Percentiles rank a stretch among this genome's conserved stretches.
Evolutionary conservation across 1,284 basidiomycete genomes (phyloP).

Genomic region (Inonotus hispidus): DNA sequence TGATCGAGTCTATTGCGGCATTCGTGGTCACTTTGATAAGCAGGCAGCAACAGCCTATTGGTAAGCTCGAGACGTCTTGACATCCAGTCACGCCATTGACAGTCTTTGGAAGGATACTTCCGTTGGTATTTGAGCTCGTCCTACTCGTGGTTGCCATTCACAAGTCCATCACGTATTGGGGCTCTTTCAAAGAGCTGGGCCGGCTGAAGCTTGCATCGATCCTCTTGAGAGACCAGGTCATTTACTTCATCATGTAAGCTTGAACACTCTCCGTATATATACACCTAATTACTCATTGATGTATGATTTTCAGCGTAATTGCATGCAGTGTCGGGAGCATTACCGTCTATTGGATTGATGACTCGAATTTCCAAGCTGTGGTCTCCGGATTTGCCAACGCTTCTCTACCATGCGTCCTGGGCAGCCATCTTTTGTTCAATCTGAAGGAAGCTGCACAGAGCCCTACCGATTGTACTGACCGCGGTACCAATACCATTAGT

Average conservation of each 20-base stretch:
- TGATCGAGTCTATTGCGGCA: background rate
- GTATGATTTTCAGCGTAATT: background rate
- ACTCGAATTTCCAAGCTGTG: background rate
- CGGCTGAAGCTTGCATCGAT: background rate
- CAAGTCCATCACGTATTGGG: constrained; percentile 6
- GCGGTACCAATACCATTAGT: background rate
- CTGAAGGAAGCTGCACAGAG: constrained; percentile 2
- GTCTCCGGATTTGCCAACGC: constrained; percentile 6
- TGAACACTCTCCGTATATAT: background rate
- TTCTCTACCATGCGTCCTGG: constrained; percentile 6
- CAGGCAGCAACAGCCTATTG: constrained; percentile 1
- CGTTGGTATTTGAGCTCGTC: constrained; percentile 5
- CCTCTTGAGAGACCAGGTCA: constrained; percentile 7
- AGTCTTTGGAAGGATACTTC: background rate
- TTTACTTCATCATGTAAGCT: constrained; percentile 14
- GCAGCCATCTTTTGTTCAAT: constrained; percentile 12
- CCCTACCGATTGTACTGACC: background rate
- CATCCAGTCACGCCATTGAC: background rate
- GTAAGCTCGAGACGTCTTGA: background rate
- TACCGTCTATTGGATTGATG: constrained; percentile 6
- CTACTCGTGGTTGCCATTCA: background rate
- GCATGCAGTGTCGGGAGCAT: constrained; percentile 10
- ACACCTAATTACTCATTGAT: background rate
- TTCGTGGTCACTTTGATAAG: background rate
- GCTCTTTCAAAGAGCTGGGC: background rate